Evolutionary conservation across 257 asterid genomes (phyloP).

Genomic region (Scutellaria barbata): DNA sequence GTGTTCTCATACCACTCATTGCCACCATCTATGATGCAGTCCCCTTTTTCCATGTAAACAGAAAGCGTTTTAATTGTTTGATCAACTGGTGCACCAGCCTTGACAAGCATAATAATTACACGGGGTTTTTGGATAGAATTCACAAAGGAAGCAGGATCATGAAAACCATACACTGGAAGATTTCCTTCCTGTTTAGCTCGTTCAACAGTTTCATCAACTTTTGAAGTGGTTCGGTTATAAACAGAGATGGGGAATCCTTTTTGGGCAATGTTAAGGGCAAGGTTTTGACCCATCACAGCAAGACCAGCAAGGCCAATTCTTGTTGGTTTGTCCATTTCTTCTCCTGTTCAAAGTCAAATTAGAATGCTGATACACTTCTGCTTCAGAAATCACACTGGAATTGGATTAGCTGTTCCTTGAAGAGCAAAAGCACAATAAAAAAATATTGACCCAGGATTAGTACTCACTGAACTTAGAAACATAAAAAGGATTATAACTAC

Average conservation of each 20-base stretch:
- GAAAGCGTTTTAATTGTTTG: slow-evolving; percentile 67
- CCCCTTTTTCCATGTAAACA: slow-evolving; percentile 70
- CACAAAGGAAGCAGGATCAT: slow-evolving; percentile 67
- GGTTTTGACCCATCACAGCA: slow-evolving; percentile 86
- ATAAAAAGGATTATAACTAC: not conserved
- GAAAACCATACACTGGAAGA: slow-evolving; percentile 68
- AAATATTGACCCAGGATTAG: not conserved
- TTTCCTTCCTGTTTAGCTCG: slow-evolving; percentile 69
- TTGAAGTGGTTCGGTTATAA: slow-evolving; percentile 73
- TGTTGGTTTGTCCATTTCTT: slow-evolving; percentile 55
- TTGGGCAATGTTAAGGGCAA: slow-evolving; percentile 56
- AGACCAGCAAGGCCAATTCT: slow-evolving; percentile 82
- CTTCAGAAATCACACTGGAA: slow-evolving; percentile 13
- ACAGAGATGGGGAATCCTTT: slow-evolving; percentile 71
- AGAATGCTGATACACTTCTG: slow-evolving; percentile 2
- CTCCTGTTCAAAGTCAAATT: slow-evolving; percentile 30
- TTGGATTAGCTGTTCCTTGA: not conserved
- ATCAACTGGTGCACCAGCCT: slow-evolving; percentile 79
- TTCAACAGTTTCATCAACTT: slow-evolving; percentile 72
- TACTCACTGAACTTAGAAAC: not conserved
- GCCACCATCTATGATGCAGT: slow-evolving; percentile 77
- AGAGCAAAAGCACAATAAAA: not conserved
- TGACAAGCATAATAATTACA: slow-evolving; percentile 68
- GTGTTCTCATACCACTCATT: slow-evolving; percentile 86
- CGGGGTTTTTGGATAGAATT: slow-evolving; percentile 74